These are phyloP conservation scores for Furcasterigmium sp. DNA, from an alignment of 2,329 filamentous ascomycete genomes.

Conservation along the genomic window DNA sequence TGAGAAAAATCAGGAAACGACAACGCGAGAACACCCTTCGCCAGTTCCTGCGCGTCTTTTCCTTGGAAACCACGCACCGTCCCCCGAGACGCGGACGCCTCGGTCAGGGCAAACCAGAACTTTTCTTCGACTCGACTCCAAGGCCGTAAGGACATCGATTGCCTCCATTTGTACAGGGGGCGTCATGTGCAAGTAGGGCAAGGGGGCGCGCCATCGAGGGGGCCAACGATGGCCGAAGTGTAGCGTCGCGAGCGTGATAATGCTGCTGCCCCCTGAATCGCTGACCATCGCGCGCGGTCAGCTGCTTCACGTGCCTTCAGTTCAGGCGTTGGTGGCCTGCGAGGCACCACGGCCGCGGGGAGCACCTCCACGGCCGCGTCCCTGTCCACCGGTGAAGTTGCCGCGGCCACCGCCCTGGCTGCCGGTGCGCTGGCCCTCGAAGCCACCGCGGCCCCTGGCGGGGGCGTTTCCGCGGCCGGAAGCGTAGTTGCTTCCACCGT, in stretches of 20 bases:
- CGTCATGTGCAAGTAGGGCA: no score
- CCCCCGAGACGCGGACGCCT: no score
- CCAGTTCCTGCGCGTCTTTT: neutral
- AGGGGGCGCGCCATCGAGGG: no score
- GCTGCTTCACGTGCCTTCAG: no score
- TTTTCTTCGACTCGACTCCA: neutral
- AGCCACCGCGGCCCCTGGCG: constrained; percentile 50
- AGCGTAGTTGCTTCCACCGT: constrained; percentile 64
- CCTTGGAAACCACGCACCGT: neutral
- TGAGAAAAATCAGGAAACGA: constrained; percentile 8
- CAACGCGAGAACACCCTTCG: neutral
- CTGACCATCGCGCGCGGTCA: no score
- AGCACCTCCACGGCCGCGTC: constrained; percentile 61
- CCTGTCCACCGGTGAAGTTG: constrained; percentile 61
- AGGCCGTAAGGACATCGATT: neutral
- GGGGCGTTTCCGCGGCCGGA: constrained; percentile 28
- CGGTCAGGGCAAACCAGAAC: neutral
- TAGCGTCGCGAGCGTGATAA: no score
- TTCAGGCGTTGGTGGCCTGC: constrained; percentile 45
- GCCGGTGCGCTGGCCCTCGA: constrained; percentile 53
- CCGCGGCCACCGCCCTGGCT: constrained; percentile 53
- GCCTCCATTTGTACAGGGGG: constrained; percentile 5
- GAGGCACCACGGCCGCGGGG: constrained; percentile 59
- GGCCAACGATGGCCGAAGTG: no score
- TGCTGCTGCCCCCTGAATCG: no score